Percentiles rank a stretch among this genome's conserved stretches.
Evolutionary conservation across 805 yeast species (phyloP).

Genomic region (Clavispora vitiphila): DNA sequence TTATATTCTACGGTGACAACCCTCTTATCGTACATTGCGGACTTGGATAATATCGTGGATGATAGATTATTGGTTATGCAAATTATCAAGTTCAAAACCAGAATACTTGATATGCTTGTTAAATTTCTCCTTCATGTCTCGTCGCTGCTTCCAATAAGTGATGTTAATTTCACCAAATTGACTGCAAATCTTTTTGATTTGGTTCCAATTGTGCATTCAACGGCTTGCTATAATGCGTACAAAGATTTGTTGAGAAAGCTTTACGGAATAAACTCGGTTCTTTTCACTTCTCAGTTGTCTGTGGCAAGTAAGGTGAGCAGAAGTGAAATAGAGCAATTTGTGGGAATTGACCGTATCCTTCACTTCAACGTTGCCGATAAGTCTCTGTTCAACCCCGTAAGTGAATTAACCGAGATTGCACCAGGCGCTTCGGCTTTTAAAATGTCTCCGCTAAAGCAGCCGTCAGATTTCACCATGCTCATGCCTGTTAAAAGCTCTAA

Average conservation of each 20-base stretch:
- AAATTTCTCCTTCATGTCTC: constrained; percentile 22
- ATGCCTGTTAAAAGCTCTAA: constrained; percentile 13
- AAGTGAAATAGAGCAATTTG: constrained; percentile 29
- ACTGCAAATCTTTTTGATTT: constrained; percentile 25
- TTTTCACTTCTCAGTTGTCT: constrained; percentile 24
- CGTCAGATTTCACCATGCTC: constrained; percentile 31
- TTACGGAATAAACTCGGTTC: constrained; percentile 23
- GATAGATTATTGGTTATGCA: constrained; percentile 33
- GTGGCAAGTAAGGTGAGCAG: constrained; percentile 17
- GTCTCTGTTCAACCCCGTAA: constrained; percentile 9
- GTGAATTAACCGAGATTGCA: constrained; percentile 29
- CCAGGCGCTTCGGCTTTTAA: constrained; percentile 13
- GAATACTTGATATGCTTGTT: constrained; percentile 23
- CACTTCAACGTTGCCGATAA: constrained; percentile 10
- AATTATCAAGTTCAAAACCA: constrained; percentile 28
- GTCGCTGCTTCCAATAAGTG: constrained; percentile 30
- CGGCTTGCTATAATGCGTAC: constrained; percentile 21
- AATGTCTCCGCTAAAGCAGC: constrained; percentile 27
- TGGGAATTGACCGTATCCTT: constrained; percentile 25
- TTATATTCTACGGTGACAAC: constrained; percentile 25
- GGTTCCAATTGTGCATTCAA: constrained; percentile 28
- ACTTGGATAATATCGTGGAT: constrained; percentile 26
- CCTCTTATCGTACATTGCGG: constrained; percentile 26
- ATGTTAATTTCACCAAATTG: constrained; percentile 24
- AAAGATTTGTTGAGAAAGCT: constrained; percentile 23